A percentile compares a stretch with the other conserved stretches of the same genome.
Conservation (phyloP, 176 grass and related monocot genomes). For the Calamus simplicifolius region DNA sequence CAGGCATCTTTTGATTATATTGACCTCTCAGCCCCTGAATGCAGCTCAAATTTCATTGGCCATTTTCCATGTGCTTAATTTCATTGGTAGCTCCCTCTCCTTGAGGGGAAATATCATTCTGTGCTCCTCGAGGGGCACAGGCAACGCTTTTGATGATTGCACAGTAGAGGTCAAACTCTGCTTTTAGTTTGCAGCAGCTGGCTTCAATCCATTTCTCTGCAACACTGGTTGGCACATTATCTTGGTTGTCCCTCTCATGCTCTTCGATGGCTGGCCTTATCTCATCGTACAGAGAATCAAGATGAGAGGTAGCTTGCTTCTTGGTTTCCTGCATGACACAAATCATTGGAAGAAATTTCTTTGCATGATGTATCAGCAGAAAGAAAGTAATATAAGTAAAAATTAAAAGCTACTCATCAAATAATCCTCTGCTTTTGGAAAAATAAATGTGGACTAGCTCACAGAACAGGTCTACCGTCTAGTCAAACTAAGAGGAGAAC, state of each 20-base stretch:
- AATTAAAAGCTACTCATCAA: too few relatives aligned
- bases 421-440: too few relatives aligned
- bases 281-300: constrained; percentile 66
- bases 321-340: constrained; percentile 43
- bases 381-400: too few relatives aligned
- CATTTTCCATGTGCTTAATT: constrained; percentile 62
- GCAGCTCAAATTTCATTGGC: not conserved
- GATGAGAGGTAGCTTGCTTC: constrained; percentile 48
- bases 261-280: constrained; percentile 92
- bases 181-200: constrained; percentile 82
- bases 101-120: constrained; percentile 11
- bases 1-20: too few relatives aligned
- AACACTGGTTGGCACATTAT: constrained; percentile 77
- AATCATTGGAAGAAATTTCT: too few relatives aligned
- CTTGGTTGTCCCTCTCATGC: constrained; percentile 87
- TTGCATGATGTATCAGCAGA: too few relatives aligned
- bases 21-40: too few relatives aligned
- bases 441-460: too few relatives aligned
- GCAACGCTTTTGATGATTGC: constrained; percentile 64
- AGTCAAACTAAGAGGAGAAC: too few relatives aligned
- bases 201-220: constrained; percentile 90
- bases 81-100: constrained; percentile 30
- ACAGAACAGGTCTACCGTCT: too few relatives aligned
- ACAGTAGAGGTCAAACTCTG: constrained; percentile 79
- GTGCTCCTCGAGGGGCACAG: constrained; percentile 31